Base-by-base conservation (phyloP, 495 filamentous ascomycete species). In the Sordaria brevicollis region DNA sequence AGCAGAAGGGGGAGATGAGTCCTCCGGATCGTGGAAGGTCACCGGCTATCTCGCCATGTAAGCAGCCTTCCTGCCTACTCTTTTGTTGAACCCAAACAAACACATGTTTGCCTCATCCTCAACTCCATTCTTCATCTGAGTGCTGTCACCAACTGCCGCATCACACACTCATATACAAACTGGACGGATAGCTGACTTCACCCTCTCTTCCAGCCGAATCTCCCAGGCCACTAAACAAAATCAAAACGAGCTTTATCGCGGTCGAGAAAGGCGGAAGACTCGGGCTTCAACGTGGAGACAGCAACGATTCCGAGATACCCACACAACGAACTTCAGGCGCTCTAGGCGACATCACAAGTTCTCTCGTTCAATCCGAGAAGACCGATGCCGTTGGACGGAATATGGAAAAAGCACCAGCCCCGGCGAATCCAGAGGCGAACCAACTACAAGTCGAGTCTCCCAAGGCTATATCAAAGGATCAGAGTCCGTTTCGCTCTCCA, bases 241-340 rank as follows among this genome's bases (percentile, higher is more conserved):
- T 96, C 65, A 87, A 92, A 68, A 92, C 93, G 36, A 93, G 86
- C 75, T 97, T 97, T 77, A 87, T 96, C 57, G 86, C 91, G 3
- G 89, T 97, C 17, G 92, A 94, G 70, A 84, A 85, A 68, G 86
- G 84, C 75, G 86, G 84, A 57, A 80, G 83, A 43, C 78, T 85
- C 65, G 84, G 83, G 54, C 75, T 82, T 35, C 77, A 77, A 57
- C 78, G 79, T 67, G 79, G 81, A 36, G 74, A 71, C 17, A 83
- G 83, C 70, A 79, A 78, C 41, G 82, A 83, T 19, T 83, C 83
- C 0, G 75, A 72, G 36, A 71, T 76, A n/a, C 79, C 81, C 7
- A 72, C 74, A 0, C 74, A 79, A n/a, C 73, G 77, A 43, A 78
- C 77, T 38, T 67, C 74, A 11, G 81, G 79, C 72, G 77, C 76